phyloP scores from a whole-genome alignment of 2,329 filamentous ascomycete species.

The Apiospora pterosperma region DNA sequence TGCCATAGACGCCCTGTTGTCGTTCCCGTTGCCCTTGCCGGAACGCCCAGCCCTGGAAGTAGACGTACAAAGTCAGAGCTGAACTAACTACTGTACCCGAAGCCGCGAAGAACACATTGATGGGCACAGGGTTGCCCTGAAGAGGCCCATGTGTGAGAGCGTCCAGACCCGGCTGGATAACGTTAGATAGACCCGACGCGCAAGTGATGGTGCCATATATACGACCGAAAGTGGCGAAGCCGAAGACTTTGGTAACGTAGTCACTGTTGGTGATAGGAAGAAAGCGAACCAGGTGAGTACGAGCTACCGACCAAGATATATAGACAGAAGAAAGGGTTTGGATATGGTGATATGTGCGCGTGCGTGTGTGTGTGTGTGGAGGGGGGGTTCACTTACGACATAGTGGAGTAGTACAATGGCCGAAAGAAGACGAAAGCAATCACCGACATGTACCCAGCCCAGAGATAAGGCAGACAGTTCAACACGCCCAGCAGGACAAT shows the following conservation, averaged over 20 bases:
- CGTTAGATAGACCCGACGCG: constrained; percentile 67
- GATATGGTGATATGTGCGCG: not conserved
- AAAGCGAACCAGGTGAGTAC: not conserved
- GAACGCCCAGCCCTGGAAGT: constrained; percentile 1
- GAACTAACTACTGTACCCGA: constrained; percentile 52
- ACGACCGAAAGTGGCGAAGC: constrained; percentile 74
- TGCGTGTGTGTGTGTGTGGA: not conserved
- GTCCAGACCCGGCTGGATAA: constrained; percentile 68
- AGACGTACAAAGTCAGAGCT: constrained; percentile 25
- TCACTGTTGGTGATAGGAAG: constrained; percentile 39
- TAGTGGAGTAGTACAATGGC: constrained; percentile 62
- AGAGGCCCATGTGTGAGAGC: constrained; percentile 62
- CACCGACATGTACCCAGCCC: constrained; percentile 65
- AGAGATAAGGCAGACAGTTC: constrained; percentile 60
- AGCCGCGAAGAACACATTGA: constrained; percentile 57
- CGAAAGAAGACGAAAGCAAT: constrained; percentile 68
- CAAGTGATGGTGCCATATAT: constrained; percentile 77
- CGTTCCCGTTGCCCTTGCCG: constrained; percentile 6
- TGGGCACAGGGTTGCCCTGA: constrained; percentile 57
- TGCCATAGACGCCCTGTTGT: too few species aligned
- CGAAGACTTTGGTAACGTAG: constrained; percentile 75
- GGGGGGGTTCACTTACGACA: not conserved
- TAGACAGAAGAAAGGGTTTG: too few species aligned
- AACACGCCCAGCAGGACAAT: constrained; percentile 62
- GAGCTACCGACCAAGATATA: too few species aligned